Conservation (phyloP, 108 stramenopile species). For the Pseudonitzschia pungens region DNA sequence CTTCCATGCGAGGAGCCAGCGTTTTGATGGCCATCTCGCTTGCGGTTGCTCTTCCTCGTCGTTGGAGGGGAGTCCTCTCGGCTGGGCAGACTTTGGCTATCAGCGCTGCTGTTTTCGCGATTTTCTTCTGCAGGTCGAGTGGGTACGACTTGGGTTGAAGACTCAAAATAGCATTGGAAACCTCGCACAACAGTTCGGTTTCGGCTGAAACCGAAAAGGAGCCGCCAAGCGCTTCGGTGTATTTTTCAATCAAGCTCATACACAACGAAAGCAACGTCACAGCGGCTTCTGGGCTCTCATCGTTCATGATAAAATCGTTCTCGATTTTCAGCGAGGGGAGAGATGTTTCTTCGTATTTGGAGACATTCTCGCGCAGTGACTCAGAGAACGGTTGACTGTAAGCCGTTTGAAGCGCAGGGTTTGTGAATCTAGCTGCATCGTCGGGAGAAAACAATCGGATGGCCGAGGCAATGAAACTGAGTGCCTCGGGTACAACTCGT, state of each 20-base stretch:
- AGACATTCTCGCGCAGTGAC: slow-evolving; percentile 15
- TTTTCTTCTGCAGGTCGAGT: slow-evolving; percentile 30
- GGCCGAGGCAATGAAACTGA: slow-evolving; percentile 68
- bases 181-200: slow-evolving; percentile 59
- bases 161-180: slow-evolving; percentile 50
- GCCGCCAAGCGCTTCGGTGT: slow-evolving; percentile 35
- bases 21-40: slow-evolving; percentile 60
- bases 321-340: slow-evolving; percentile 45
- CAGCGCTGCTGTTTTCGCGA: slow-evolving; percentile 41
- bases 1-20: slow-evolving; percentile 89
- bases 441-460: slow-evolving; percentile 67
- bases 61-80: slow-evolving; percentile 51
- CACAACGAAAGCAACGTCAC: slow-evolving; percentile 49
- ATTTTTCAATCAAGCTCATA: slow-evolving; percentile 46
- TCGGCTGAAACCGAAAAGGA: slow-evolving; percentile 44
- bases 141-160: slow-evolving; percentile 60
- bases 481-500: slow-evolving; percentile 80
- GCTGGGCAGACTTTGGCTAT: slow-evolving; percentile 37
- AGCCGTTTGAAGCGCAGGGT: slow-evolving; percentile 58
- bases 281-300: slow-evolving; percentile 19
- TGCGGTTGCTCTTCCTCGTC: slow-evolving; percentile 46
- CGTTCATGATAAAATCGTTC: slow-evolving; percentile 38
- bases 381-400: slow-evolving; percentile 18
- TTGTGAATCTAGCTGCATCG: slow-evolving; percentile 18
- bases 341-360: slow-evolving; percentile 1